Conservation (phyloP, 805 yeast species). For the Soucietia sequanensis region DNA sequence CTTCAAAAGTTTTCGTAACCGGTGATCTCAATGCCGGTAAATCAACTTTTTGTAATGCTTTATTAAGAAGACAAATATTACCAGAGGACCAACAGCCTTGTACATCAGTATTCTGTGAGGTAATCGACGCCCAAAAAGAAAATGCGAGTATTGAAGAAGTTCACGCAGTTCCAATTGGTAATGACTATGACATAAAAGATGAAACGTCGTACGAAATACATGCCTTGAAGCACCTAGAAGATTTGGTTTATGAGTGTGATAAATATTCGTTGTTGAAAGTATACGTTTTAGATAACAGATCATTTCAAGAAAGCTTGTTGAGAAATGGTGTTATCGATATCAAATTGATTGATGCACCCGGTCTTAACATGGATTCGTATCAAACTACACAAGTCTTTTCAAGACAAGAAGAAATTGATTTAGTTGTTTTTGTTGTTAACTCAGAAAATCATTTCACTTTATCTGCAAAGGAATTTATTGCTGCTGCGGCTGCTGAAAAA, state of each 20-base stretch:
- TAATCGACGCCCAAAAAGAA: conserved; percentile 70
- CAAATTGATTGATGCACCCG: conserved; percentile 94
- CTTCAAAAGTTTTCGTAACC: conserved; percentile 92
- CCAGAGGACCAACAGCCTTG: conserved; percentile 99
- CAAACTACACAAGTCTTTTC: conserved; percentile 95
- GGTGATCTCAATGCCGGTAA: conserved; percentile 98
- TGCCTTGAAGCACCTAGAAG: conserved; percentile 55
- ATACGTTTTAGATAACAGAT: conserved; percentile 75
- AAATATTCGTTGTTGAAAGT: conserved; percentile 72
- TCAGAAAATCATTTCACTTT: conserved; percentile 95
- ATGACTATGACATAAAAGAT: conserved; percentile 51
- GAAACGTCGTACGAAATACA: conserved; percentile 63
- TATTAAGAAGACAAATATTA: conserved; percentile 69
- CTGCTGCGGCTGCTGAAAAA: conserved; percentile 88
- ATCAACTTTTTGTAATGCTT: conserved; percentile 91
- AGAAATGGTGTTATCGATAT: conserved; percentile 92
- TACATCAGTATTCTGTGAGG: conserved; percentile 94
- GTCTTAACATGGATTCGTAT: conserved; percentile 86
- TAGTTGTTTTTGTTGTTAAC: conserved; percentile 92
- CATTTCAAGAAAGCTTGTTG: conserved; percentile 65
- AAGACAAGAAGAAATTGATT: conserved; percentile 94
- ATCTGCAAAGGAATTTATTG: conserved; percentile 90
- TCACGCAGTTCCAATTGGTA: conserved; percentile 76
- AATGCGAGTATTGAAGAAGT: conserved; percentile 83
- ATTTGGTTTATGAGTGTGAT: conserved; percentile 73